Evolutionary conservation across 352 stramenopile genomes (phyloP), one percentile per base, ranked within the genome.

Genomic region (Pythium brachiatum): DNA sequence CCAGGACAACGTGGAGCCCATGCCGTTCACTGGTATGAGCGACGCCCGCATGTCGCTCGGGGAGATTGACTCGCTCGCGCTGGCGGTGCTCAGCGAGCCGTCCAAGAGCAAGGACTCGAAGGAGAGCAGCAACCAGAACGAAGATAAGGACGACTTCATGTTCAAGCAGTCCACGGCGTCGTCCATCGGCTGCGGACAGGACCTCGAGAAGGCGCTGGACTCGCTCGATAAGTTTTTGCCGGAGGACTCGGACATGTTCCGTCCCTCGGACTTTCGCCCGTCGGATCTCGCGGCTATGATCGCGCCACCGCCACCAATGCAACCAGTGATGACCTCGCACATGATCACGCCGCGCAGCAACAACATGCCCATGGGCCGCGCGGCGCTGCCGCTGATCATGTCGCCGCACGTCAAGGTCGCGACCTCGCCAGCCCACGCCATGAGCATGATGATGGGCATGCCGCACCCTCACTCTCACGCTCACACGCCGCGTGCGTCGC

Each of bases 171-270:
- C 56, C 11, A 64, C 56, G n/a, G 62, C 62, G 16, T 69, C 62
- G 55, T 69, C 62, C 39, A 70, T 70, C 23, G 63, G 63, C 29
- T 70, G 63, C 25, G 63, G 52, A 9, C 76, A 88, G 69, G 76
- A 86, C 70, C 74, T 92, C 32, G 82, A 89, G 67, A 86, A 76
- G 9, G 83, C 81, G 3, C 81, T 92, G 50, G 80, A 92, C 53
- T 92, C 80, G 26, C 75, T 92, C 16, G 83, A 92, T 72, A 72
- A 73, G 15, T 77, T 91, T 15, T 62, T 91, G 0, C 81, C 81
- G 0, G 82, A 88, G n/a, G 74, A 86, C 57, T 72, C 78, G 51
- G 83, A 92, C 32, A 74, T 90, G 36, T 76, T 92, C 62, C 73
- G 70, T 27, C 53, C 59, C 2, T 60, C 48, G 13, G 64, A 71